phyloP scores from a whole-genome alignment of 129 eudicot species.

The Scalesia atractyloides region DNA sequence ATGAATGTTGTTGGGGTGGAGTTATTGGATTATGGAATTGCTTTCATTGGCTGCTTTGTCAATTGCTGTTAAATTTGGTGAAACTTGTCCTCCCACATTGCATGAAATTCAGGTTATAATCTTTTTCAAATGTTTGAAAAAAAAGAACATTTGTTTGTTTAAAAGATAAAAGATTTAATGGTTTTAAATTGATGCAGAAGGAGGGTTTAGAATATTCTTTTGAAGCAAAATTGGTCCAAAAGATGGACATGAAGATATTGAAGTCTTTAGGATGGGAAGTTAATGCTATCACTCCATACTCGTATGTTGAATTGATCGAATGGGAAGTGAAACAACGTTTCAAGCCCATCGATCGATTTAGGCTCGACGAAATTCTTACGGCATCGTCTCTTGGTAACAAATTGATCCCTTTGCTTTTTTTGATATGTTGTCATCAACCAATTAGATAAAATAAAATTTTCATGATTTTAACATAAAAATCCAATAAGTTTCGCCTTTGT shows the following conservation, averaged over 20 bases:
- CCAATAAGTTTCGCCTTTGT: background rate
- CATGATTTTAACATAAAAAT: too few relatives aligned
- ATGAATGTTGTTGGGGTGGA: conserved; percentile 49
- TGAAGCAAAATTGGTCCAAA: conserved; percentile 43
- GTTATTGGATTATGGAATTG: conserved; percentile 56
- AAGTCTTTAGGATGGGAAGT: conserved; percentile 57
- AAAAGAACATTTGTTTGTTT: background rate
- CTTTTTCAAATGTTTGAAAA: background rate
- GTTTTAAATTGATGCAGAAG: conserved; percentile 42
- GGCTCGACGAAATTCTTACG: conserved; percentile 43
- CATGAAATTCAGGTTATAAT: conserved; percentile 55
- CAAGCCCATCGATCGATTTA: conserved; percentile 16
- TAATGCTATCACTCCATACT: conserved; percentile 44
- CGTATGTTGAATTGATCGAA: conserved; percentile 46
- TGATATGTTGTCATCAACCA: background rate
- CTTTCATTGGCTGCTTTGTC: conserved; percentile 66
- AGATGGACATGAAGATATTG: conserved; percentile 62
- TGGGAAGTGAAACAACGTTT: conserved; percentile 30
- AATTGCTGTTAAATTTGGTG: conserved; percentile 60
- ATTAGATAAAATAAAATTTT: too few relatives aligned
- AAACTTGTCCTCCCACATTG: conserved; percentile 46
- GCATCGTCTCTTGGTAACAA: conserved; percentile 46
- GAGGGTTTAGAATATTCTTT: conserved; percentile 51
- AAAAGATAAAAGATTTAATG: background rate
- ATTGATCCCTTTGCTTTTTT: background rate